These are phyloP conservation scores for Dothideomycetes sp. DNA, from an alignment of 2,329 filamentous ascomycete genomes.

Conservation along the genomic window DNA sequence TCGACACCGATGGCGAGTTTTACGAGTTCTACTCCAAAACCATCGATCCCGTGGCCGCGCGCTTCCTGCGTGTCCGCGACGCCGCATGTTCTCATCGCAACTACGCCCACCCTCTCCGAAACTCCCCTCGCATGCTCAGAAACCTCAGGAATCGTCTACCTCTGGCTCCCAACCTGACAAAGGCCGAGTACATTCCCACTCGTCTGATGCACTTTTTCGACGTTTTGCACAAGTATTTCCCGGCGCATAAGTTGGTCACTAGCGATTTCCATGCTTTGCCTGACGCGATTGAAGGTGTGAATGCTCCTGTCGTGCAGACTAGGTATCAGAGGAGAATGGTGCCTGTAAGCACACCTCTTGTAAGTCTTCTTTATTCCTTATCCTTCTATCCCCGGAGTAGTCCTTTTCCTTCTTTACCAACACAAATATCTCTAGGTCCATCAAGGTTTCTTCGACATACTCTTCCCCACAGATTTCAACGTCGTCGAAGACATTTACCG, in stretches of 20 bases:
- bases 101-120: constrained; percentile 53
- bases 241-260: constrained; percentile 75
- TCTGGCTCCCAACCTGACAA: constrained; percentile 64
- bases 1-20: constrained; percentile 79
- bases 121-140: constrained; percentile 44
- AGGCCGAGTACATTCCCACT: constrained; percentile 89
- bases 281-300: constrained; percentile 72
- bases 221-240: constrained; percentile 79
- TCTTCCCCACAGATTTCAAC: constrained; percentile 92
- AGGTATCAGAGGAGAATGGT: constrained; percentile 80
- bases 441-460: constrained; percentile 97
- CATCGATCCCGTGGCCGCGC: constrained; percentile 71
- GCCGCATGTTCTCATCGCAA: constrained; percentile 55
- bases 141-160: constrained; percentile 57
- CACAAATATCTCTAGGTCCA: constrained; percentile 58
- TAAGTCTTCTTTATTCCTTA: constrained; percentile 39
- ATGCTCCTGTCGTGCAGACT: constrained; percentile 94
- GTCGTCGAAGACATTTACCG: constrained; percentile 88
- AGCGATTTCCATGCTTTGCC: constrained; percentile 86
- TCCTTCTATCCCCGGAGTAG: too few species aligned
- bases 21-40: constrained; percentile 82
- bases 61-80: constrained; percentile 77
- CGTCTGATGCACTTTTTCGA: constrained; percentile 95
- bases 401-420: not conserved
- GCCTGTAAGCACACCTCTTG: constrained; percentile 80